Percentiles rank a stretch among this genome's conserved stretches.
Evolutionary conservation across 2,329 filamentous ascomycete species (phyloP).

Genomic region (Colletotrichum paranaense): DNA sequence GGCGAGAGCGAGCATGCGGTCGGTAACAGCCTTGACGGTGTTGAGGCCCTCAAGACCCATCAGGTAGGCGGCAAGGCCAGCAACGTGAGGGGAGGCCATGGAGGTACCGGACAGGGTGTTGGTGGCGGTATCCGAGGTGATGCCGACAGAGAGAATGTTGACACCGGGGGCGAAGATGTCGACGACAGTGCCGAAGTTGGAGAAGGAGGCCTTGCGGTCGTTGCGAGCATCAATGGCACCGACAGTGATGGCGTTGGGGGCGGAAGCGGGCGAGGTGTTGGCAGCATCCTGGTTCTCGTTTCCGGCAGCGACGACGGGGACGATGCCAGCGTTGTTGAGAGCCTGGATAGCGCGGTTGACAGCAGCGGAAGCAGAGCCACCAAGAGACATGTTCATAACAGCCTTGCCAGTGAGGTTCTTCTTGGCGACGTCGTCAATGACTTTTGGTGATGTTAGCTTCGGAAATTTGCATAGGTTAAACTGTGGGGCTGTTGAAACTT

Average conservation of each 20-base stretch:
- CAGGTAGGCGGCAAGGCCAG: constrained; percentile 76
- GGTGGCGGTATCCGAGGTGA: constrained; percentile 58
- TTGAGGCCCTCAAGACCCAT: constrained; percentile 66
- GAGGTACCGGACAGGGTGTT: constrained; percentile 64
- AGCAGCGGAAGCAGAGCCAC: constrained; percentile 59
- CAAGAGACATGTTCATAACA: constrained; percentile 74
- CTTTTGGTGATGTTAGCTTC: constrained; percentile 35
- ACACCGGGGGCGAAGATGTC: constrained; percentile 69
- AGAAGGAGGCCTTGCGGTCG: constrained; percentile 63
- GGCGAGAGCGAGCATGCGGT: constrained; percentile 65
- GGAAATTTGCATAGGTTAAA: neutral
- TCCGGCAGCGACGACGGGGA: constrained; percentile 70
- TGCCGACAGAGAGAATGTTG: constrained; percentile 63
- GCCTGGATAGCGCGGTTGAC: constrained; percentile 67
- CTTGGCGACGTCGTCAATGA: constrained; percentile 57
- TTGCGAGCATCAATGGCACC: constrained; percentile 65
- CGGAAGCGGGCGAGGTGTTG: constrained; percentile 65
- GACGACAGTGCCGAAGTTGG: constrained; percentile 67
- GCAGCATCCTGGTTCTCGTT: constrained; percentile 66
- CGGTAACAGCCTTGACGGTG: constrained; percentile 54
- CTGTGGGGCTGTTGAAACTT: constrained; percentile 33
- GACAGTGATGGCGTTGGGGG: constrained; percentile 67
- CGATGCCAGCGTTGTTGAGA: constrained; percentile 61
- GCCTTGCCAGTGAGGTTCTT: constrained; percentile 60
- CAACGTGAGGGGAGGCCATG: constrained; percentile 76